Evolutionary conservation across 2,329 filamentous ascomycete species (phyloP).

Genomic region (Cercospora janseana): DNA sequence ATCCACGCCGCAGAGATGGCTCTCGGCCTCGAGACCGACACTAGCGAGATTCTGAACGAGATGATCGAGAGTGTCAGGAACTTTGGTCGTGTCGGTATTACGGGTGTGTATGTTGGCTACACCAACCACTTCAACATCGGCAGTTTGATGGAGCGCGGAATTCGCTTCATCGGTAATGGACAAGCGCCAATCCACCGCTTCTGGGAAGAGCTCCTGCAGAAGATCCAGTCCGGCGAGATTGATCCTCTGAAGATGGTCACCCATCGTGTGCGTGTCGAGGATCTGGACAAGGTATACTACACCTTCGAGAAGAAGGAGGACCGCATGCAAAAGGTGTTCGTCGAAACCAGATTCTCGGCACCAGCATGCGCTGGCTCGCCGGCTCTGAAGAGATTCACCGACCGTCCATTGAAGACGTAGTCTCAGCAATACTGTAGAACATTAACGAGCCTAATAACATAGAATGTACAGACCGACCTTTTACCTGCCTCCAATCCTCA

Average conservation of each 20-base stretch:
- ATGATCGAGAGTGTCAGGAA: constrained; percentile 72
- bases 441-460: background rate
- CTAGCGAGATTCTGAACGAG: constrained; percentile 75
- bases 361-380: constrained; percentile 53
- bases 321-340: constrained; percentile 77
- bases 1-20: constrained; percentile 59
- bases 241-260: constrained; percentile 78
- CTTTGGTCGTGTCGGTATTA: constrained; percentile 73
- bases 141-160: constrained; percentile 80
- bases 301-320: constrained; percentile 70
- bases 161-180: constrained; percentile 70
- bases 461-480: background rate
- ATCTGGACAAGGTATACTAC: constrained; percentile 53
- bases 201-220: constrained; percentile 72
- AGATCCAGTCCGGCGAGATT: constrained; percentile 66
- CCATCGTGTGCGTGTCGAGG: constrained; percentile 62
- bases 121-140: constrained; percentile 83
- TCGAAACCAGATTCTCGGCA: constrained; percentile 58
- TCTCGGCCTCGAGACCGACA: constrained; percentile 76
- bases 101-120: constrained; percentile 65
- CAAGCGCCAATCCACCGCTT: constrained; percentile 77
- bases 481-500: too few species aligned
- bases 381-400: constrained; percentile 47
- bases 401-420: constrained; percentile 1
- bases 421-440: constrained; percentile 16